Evolutionary conservation across 2,329 filamentous ascomycete species (phyloP).

Genomic region (Pseudopyrenochaeta lycopersici): DNA sequence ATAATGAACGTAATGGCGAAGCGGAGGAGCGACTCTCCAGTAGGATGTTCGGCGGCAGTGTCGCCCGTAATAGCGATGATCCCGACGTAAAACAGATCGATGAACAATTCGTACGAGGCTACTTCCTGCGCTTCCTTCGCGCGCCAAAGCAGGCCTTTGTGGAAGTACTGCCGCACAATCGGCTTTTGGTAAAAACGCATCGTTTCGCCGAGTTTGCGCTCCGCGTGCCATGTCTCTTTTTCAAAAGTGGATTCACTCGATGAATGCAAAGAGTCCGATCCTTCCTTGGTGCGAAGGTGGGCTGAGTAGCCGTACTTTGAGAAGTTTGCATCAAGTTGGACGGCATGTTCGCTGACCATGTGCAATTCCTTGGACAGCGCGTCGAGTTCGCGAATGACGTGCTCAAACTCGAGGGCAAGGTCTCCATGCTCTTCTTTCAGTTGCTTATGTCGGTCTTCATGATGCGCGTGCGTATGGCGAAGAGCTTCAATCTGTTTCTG

Average conservation of each 20-base stretch:
- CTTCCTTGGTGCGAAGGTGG: constrained; percentile 57
- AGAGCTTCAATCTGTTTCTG: constrained; percentile 56
- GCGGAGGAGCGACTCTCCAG: constrained; percentile 64
- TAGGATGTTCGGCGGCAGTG: constrained; percentile 65
- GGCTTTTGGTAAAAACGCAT: constrained; percentile 68
- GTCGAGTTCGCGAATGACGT: constrained; percentile 63
- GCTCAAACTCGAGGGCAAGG: constrained; percentile 66
- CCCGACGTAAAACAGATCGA: constrained; percentile 70
- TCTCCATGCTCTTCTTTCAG: constrained; percentile 61
- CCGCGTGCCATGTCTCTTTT: constrained; percentile 48
- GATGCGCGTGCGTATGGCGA: constrained; percentile 61
- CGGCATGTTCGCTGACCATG: constrained; percentile 62
- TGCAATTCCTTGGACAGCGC: constrained; percentile 63
- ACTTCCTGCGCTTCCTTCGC: constrained; percentile 67
- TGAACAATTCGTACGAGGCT: constrained; percentile 70
- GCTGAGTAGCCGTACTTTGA: constrained; percentile 70
- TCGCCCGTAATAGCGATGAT: constrained; percentile 73
- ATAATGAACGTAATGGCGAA: constrained; percentile 70
- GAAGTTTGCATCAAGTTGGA: constrained; percentile 68
- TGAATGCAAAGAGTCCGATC: constrained; percentile 7
- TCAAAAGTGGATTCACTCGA: constrained; percentile 35
- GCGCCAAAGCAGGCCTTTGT: constrained; percentile 71
- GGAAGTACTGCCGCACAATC: constrained; percentile 71
- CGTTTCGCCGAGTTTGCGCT: constrained; percentile 52
- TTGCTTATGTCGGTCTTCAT: constrained; percentile 57